Evolutionary conservation across 768 basidiomycete genomes (phyloP).

Genomic region (Pleurotus salmoneostramineus): DNA sequence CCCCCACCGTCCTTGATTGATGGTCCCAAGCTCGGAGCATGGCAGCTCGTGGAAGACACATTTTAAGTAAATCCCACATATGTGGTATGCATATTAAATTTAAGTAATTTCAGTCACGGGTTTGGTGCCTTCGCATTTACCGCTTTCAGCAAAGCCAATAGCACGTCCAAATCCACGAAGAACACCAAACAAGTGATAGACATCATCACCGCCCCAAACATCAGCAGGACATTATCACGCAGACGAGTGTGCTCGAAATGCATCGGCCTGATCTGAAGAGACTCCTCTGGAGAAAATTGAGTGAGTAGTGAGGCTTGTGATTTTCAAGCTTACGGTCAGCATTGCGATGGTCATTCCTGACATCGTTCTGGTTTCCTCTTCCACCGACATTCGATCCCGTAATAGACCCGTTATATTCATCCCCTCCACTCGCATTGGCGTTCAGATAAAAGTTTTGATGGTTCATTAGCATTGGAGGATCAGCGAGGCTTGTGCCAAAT

Average conservation of each 20-base stretch:
- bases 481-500: background rate
- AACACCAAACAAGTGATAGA: background rate
- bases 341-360: background rate
- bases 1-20: no score
- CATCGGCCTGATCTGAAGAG: background rate
- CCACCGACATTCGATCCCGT: background rate
- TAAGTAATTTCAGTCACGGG: background rate
- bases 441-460: background rate
- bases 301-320: background rate
- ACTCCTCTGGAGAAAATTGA: background rate
- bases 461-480: background rate
- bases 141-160: background rate
- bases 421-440: background rate
- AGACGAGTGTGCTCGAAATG: background rate
- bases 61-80: background rate
- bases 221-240: background rate
- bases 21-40: no score
- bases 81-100: background rate
- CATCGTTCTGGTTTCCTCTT: background rate
- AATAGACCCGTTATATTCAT: background rate
- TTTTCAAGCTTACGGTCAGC: background rate
- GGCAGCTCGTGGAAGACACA: no score
- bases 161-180: background rate
- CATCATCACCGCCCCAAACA: background rate
- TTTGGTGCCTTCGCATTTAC: background rate